These are phyloP conservation scores for Prototheca wickerhamii DNA, from an alignment of 163 green algal species.

Conservation along the genomic window DNA sequence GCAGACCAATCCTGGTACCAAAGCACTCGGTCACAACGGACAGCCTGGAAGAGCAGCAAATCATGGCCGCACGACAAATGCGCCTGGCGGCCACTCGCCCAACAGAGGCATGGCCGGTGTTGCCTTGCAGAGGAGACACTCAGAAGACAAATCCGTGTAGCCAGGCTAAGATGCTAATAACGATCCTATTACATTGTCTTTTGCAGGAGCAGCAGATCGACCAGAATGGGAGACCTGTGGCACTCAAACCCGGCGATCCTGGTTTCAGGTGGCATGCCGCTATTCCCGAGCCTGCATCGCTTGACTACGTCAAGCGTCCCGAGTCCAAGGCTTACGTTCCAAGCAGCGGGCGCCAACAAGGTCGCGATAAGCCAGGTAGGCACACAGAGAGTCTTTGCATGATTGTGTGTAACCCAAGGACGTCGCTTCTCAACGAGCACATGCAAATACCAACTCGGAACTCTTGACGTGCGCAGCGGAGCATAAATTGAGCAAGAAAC, in stretches of 20 bases:
- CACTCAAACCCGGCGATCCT: slow-evolving; percentile 20
- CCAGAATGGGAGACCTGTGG: slow-evolving; percentile 2
- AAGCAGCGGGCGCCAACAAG: not conserved
- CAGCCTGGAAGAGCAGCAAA: slow-evolving; percentile 12
- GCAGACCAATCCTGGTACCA: slow-evolving; percentile 63
- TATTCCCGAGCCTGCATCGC: slow-evolving; percentile 29
- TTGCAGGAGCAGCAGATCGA: slow-evolving; percentile 8
- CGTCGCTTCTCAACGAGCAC: not conserved
- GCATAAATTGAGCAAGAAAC: slow-evolving; percentile 33
- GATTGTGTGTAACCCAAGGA: not conserved
- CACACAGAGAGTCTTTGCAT: not conserved
- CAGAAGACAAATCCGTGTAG: not conserved
- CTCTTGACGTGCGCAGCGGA: slow-evolving; percentile 7
- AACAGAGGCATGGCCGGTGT: not conserved
- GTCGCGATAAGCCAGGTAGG: not conserved
- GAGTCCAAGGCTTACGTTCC: slow-evolving; percentile 3
- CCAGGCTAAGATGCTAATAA: not conserved
- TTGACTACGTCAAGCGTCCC: slow-evolving; percentile 40
- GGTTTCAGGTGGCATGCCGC: slow-evolving; percentile 42
- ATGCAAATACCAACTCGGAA: not conserved
- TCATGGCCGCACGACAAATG: slow-evolving; percentile 12
- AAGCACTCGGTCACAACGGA: not conserved
- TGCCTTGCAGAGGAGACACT: too few relatives aligned
- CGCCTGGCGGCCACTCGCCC: not conserved
- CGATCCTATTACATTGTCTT: not conserved